Evolutionary conservation across 2,329 filamentous ascomycete genomes (phyloP).

Genomic region (Aureobasidium pullulans): DNA sequence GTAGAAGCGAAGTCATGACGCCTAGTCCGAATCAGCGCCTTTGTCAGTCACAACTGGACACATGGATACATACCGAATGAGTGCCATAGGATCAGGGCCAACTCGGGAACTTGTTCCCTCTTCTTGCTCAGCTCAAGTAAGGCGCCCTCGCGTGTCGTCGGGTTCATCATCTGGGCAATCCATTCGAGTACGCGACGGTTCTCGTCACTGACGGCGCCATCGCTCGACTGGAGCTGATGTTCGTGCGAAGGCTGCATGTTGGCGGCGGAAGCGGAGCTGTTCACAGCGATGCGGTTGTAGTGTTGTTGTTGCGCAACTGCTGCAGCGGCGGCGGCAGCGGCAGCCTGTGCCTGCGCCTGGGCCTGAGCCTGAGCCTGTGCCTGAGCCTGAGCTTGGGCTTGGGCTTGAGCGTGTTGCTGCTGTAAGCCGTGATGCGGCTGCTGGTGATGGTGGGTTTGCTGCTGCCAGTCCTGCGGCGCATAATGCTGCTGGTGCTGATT

Average conservation of each 20-base stretch:
- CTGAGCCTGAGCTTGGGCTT: constrained; percentile 29
- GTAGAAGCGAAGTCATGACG: constrained; percentile 94
- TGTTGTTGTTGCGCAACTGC: constrained; percentile 34
- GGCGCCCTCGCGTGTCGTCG: constrained; percentile 79
- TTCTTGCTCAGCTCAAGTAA: constrained; percentile 97
- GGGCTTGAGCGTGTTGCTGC: constrained; percentile 42
- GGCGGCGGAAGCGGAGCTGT: constrained; percentile 17
- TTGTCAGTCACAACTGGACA: not conserved
- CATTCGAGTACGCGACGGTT: constrained; percentile 88
- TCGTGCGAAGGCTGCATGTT: constrained; percentile 9
- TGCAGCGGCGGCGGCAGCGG: constrained; percentile 42
- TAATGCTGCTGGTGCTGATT: constrained; percentile 27
- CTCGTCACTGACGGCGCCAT: constrained; percentile 53
- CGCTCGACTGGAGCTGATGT: constrained; percentile 7
- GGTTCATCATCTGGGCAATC: constrained; percentile 85
- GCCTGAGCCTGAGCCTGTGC: constrained; percentile 32
- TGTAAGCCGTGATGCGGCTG: constrained; percentile 52
- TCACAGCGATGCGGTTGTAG: constrained; percentile 31
- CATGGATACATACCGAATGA: constrained; percentile 68
- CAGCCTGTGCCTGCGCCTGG: constrained; percentile 32
- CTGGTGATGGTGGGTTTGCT: constrained; percentile 35
- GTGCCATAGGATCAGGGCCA: constrained; percentile 95
- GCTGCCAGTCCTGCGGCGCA: constrained; percentile 49
- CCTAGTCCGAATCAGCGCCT: constrained; percentile 45
- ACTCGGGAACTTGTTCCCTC: constrained; percentile 91